These are phyloP conservation scores for Solanum clarkiae DNA, from an alignment of 257 asterid genomes.

Conservation along the genomic window DNA sequence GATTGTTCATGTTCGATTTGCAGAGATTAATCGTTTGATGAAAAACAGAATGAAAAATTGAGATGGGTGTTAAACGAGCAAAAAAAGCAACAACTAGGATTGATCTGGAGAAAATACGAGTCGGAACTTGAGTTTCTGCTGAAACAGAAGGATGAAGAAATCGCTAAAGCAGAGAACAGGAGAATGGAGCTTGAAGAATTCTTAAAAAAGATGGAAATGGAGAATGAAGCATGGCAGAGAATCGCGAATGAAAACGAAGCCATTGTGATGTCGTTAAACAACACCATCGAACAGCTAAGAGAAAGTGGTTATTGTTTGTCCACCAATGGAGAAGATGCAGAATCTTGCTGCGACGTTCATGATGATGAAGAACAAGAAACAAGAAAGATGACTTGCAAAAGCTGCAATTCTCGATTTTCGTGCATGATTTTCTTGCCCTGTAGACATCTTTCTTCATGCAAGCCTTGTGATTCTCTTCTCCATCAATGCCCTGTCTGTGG, in stretches of 20 bases:
- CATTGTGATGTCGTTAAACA: conserved; percentile 30
- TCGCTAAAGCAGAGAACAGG: conserved; percentile 22
- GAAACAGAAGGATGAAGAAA: conserved; percentile 50
- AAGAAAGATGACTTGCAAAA: conserved; percentile 33
- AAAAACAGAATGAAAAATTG: conserved; percentile 52
- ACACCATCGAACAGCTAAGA: conserved; percentile 38
- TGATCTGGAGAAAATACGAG: conserved; percentile 36
- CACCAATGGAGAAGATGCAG: conserved; percentile 37
- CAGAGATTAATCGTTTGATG: background rate
- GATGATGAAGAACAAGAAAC: background rate
- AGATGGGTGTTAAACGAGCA: conserved; percentile 46
- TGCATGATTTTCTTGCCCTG: conserved; percentile 67
- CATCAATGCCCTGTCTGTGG: conserved; percentile 64
- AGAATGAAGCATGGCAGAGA: conserved; percentile 51
- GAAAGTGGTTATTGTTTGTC: conserved; percentile 10
- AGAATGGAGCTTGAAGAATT: conserved; percentile 35
- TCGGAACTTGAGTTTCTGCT: conserved; percentile 23
- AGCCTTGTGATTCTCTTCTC: conserved; percentile 41
- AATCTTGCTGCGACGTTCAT: conserved; percentile 34
- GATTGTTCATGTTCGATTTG: background rate
- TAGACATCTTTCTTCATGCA: conserved; percentile 68
- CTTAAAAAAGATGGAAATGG: conserved; percentile 28
- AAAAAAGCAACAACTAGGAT: conserved; percentile 18
- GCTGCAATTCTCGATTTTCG: conserved; percentile 33
- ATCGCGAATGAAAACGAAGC: conserved; percentile 43